Evolutionary conservation across 2,329 filamentous ascomycete species (phyloP).

Genomic region (Emmonsiellopsis sp.): DNA sequence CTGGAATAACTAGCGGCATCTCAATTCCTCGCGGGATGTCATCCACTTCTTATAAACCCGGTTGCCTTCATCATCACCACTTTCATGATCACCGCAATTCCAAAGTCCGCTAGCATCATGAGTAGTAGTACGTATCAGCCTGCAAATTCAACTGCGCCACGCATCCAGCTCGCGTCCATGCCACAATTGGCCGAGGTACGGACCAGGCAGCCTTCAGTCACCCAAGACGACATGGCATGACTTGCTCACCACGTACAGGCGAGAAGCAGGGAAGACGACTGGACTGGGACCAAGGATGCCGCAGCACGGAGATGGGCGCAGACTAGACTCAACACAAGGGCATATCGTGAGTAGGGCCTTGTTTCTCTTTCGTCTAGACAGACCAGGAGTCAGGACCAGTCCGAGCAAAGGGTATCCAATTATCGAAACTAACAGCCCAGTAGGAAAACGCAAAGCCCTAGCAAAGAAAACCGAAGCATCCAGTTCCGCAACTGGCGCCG

Average conservation of each 20-base stretch:
- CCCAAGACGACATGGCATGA: slow-evolving; percentile 13
- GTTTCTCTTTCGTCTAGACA: background rate
- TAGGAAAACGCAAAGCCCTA: slow-evolving; percentile 26
- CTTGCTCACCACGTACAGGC: slow-evolving; percentile 28
- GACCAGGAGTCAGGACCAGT: no score
- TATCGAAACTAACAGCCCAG: slow-evolving; percentile 14
- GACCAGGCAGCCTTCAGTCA: slow-evolving; percentile 8
- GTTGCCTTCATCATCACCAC: background rate
- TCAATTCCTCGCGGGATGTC: background rate
- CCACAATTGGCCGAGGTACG: slow-evolving; percentile 32
- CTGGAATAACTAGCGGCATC: background rate
- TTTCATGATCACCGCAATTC: no score
- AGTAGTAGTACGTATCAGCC: no score
- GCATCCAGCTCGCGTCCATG: slow-evolving; percentile 24
- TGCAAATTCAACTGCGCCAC: slow-evolving; percentile 9
- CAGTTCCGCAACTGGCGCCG: slow-evolving; percentile 8
- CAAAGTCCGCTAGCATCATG: no score
- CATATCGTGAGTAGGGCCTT: slow-evolving; percentile 29
- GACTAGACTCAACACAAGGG: slow-evolving; percentile 39
- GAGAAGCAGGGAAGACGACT: slow-evolving; percentile 33
- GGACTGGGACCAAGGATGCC: slow-evolving; percentile 37
- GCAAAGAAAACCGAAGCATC: slow-evolving; percentile 12
- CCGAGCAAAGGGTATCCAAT: background rate
- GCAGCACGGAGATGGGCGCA: slow-evolving; percentile 34
- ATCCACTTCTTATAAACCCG: background rate